phyloP scores from a whole-genome alignment of 441 rosid genomes.

The Cnidoscolus chayamansa region DNA sequence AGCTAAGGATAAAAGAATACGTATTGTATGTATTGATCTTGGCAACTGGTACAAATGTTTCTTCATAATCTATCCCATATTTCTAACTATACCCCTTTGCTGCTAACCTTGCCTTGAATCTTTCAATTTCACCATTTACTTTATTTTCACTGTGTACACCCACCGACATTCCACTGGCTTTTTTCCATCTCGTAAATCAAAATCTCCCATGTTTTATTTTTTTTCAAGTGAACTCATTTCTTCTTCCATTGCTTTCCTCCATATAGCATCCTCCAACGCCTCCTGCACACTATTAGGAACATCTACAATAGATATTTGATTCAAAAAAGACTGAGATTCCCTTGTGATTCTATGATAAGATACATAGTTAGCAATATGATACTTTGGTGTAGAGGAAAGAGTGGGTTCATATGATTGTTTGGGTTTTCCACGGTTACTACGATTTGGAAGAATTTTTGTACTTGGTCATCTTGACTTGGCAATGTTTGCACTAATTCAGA shows the following conservation, averaged over 20 bases:
- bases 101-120: too few species aligned
- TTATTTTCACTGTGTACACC: too few species aligned
- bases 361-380: slow-evolving; percentile 11
- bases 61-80: too few species aligned
- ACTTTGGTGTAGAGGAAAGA: background rate
- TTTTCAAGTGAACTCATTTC: background rate
- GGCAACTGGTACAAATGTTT: too few species aligned
- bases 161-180: too few species aligned
- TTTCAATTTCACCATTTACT: too few species aligned
- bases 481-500: too few species aligned
- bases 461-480: too few species aligned
- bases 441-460: background rate
- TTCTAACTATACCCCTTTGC: too few species aligned
- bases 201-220: background rate
- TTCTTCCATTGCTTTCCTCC: background rate
- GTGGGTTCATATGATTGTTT: background rate
- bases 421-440: background rate
- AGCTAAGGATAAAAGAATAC: too few species aligned
- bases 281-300: background rate
- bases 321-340: background rate
- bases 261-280: background rate
- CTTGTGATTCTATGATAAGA: background rate
- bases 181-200: too few species aligned
- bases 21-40: too few species aligned
- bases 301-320: background rate